Base-by-base conservation (phyloP, 139 green algal genomes). In the Haematococcus lacustris region DNA sequence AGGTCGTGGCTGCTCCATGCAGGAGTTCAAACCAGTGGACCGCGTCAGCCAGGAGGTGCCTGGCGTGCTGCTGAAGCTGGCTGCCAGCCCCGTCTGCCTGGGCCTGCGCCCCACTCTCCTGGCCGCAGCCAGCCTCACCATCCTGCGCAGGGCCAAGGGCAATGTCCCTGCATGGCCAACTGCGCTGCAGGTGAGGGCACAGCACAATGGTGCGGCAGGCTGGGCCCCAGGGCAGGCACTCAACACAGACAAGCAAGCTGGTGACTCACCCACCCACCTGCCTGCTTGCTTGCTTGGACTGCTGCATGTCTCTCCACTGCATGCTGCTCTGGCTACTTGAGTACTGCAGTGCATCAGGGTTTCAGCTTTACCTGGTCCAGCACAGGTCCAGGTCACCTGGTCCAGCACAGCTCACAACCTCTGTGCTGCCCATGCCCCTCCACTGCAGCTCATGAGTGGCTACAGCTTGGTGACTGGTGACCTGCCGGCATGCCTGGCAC, bases 91-190 rank as follows among this genome's bases (percentile, higher is more conserved):
- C 0, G 62, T 71, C 9, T 60, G 72, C 32, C 33, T 84, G 13
- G 73, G 67, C 39, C 33, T 77, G 17, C 76, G 78, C 7, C 83
- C 83, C 5, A 72, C 53, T 0, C 43, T 82, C 5, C 61, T 88
- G 40, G 81, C 80, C 0, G 80, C 75, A 1, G 83, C 76, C 1
- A 66, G 79, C 25, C 41, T 88, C 34, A 33, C 78, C 34, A 63
- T 75, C 30, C 76, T 76, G 39, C 76, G 82, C 6, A 51, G 57
- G 38, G 66, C 73, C 63, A 76, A 80, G n/a, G 86, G 88, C 34
- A 75, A 73, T 4, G 75, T 86, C 41, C 88, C 88, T 4, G 71
- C 71, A 67, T 90, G 84, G 81, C 88, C 88, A 26, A 74, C 53
- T 1, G 80, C 80, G 68, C 80, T 93, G 60, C 64, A 83, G 66